These are phyloP conservation scores for Paracoccidioides lutzii DNA, from an alignment of 2,329 filamentous ascomycete genomes.

Conservation along the genomic window DNA sequence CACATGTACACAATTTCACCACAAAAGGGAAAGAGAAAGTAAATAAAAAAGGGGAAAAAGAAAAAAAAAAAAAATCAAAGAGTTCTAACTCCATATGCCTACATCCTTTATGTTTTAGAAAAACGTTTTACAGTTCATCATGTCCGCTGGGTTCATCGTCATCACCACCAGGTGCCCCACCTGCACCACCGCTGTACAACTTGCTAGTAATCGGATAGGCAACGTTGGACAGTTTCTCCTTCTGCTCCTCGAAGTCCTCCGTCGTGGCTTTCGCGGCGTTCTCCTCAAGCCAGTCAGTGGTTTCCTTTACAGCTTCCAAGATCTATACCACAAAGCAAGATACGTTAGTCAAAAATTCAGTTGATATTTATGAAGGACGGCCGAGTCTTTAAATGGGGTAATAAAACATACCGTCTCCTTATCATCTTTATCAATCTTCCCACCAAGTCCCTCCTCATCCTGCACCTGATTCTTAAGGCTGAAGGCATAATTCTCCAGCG, in stretches of 20 bases:
- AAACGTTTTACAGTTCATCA: constrained; percentile 60
- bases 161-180: constrained; percentile 45
- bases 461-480: constrained; percentile 98
- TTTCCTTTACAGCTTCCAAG: constrained; percentile 91
- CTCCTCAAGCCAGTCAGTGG: constrained; percentile 92
- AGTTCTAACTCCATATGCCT: background rate
- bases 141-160: constrained; percentile 59
- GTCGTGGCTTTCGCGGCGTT: constrained; percentile 71
- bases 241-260: constrained; percentile 98
- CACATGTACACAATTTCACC: too few species aligned
- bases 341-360: constrained; percentile 13
- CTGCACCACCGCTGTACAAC: constrained; percentile 60
- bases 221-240: constrained; percentile 94
- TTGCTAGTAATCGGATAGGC: constrained; percentile 99
- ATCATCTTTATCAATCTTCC: constrained; percentile 97
- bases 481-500: constrained; percentile 98
- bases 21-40: too few species aligned
- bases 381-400: background rate
- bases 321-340: constrained; percentile 38
- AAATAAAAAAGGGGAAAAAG: background rate
- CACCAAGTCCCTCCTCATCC: constrained; percentile 89
- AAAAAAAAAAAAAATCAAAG: background rate
- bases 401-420: constrained; percentile 68
- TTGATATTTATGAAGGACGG: too few species aligned
- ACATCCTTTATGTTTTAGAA: background rate